These are phyloP conservation scores for Verticillium isaacii DNA, from an alignment of 2,329 filamentous ascomycete species.

Conservation along the genomic window DNA sequence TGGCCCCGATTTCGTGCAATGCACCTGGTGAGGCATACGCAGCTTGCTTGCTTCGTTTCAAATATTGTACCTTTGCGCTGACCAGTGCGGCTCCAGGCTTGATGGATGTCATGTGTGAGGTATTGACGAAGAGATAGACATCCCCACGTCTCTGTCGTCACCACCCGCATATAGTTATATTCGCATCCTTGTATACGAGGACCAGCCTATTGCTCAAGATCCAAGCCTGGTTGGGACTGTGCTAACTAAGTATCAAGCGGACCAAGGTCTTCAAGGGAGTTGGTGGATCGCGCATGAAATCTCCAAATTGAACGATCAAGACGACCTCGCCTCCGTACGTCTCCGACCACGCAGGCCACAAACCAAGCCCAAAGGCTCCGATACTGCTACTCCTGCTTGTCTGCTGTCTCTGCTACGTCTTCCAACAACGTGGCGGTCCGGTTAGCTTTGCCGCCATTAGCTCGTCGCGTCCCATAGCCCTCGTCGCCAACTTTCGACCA, in stretches of 20 bases:
- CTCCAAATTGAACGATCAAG: constrained; percentile 12
- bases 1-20: no score
- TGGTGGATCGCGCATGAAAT: constrained; percentile 11
- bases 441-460: not conserved
- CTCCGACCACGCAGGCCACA: not conserved
- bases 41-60: no score
- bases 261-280: not conserved
- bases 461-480: not conserved
- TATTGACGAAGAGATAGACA: no score
- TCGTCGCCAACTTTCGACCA: not conserved
- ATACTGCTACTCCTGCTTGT: not conserved
- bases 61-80: no score
- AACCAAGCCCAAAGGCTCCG: not conserved
- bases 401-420: not conserved
- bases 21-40: no score
- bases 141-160: no score
- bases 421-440: not conserved
- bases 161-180: not conserved
- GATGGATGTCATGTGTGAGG: no score
- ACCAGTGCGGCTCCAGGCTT: no score
- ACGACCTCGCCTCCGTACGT: not conserved
- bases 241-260: not conserved
- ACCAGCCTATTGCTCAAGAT: not conserved
- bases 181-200: not conserved
- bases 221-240: not conserved